These are phyloP conservation scores for Acmispon strigosus DNA, from an alignment of 306 rosid species.

Conservation along the genomic window DNA sequence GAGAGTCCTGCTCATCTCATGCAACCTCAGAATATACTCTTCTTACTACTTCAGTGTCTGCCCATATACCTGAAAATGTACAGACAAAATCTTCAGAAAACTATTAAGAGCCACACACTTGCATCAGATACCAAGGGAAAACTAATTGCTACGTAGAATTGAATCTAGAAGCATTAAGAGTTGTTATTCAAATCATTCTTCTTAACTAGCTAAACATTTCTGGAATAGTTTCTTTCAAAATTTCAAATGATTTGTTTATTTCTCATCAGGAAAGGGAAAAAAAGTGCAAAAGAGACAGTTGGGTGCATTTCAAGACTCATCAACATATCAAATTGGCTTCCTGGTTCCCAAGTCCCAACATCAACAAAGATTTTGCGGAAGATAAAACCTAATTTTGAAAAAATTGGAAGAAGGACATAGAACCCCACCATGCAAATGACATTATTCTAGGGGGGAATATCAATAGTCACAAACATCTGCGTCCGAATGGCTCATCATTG, in stretches of 20 bases:
- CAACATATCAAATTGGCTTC: not conserved
- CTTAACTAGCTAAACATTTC: not conserved
- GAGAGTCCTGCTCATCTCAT: slow-evolving; percentile 19
- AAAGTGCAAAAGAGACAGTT: not conserved
- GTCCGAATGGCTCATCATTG: not conserved
- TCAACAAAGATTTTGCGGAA: not conserved
- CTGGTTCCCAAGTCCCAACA: not conserved
- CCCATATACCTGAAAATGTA: slow-evolving; percentile 26
- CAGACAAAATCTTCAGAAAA: not conserved
- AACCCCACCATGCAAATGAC: not conserved
- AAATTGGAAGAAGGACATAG: not conserved
- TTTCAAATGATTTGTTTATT: not conserved
- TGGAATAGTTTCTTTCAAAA: not conserved
- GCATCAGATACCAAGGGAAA: not conserved
- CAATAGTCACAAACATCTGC: not conserved
- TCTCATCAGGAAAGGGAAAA: not conserved
- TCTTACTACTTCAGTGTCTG: slow-evolving; percentile 1
- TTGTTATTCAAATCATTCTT: not conserved
- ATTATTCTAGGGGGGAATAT: not conserved
- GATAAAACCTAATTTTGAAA: not conserved
- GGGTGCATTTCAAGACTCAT: not conserved
- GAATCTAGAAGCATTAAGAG: not conserved
- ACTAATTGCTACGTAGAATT: not conserved
- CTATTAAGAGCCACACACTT: not conserved
- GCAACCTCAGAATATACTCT: slow-evolving; percentile 8